Conservation (phyloP, 495 filamentous ascomycete genomes). For the Trichocladium uniseriatum region DNA sequence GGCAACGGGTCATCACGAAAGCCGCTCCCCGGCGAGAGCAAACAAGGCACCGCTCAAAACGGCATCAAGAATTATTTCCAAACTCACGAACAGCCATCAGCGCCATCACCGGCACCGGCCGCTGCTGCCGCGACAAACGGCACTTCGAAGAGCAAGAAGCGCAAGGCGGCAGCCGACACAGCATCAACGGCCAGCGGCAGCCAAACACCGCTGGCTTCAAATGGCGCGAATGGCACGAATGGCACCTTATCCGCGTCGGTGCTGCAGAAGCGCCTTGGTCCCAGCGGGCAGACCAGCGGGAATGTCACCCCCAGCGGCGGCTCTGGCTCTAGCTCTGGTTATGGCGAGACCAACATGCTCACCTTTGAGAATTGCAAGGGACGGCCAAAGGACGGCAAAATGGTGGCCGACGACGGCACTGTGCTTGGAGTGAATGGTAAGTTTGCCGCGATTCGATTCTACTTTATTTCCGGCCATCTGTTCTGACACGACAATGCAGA, state of each 20-base stretch:
- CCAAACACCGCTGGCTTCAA: constrained; percentile 42
- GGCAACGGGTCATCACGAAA: constrained; percentile 23
- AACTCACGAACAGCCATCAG: constrained; percentile 6
- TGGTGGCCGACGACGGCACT: constrained; percentile 87
- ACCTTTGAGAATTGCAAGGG: constrained; percentile 66
- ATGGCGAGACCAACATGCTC: constrained; percentile 67
- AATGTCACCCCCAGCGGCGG: constrained; percentile 15
- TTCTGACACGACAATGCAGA: constrained; percentile 49
- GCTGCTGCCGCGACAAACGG: constrained; percentile 37
- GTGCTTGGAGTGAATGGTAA: constrained; percentile 76
- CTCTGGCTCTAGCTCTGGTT: constrained; percentile 28
- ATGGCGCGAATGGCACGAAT: no score
- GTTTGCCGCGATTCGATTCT: constrained; percentile 22
- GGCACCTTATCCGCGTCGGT: constrained; percentile 17
- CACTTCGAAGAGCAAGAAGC: constrained; percentile 54
- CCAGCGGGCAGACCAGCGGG: constrained; percentile 32
- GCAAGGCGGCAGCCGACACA: constrained; percentile 49
- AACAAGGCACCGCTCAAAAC: constrained; percentile 15
- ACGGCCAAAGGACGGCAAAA: constrained; percentile 62
- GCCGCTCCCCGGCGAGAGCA: constrained; percentile 28
- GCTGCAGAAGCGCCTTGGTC: constrained; percentile 32
- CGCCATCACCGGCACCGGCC: constrained; percentile 13
- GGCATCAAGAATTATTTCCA: constrained; percentile 21
- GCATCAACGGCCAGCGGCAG: constrained; percentile 32
- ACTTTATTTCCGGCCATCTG: no score